A percentile compares a stretch with the other conserved stretches of the same genome.
Conservation (phyloP, 305 asterid genomes). For the Lippia alba region DNA sequence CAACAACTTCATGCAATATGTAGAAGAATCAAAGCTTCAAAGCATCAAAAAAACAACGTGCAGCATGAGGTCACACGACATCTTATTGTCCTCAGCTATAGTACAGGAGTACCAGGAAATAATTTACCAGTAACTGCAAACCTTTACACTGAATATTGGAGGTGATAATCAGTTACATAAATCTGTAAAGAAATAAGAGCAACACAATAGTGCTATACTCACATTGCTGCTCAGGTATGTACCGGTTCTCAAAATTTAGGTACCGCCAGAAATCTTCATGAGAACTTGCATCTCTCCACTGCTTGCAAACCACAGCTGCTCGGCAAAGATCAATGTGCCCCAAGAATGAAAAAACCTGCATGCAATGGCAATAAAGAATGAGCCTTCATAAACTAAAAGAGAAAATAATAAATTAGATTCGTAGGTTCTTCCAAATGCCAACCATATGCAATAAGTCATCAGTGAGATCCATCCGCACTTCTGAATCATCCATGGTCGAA, state of each 20-base stretch:
- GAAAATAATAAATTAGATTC: neutral
- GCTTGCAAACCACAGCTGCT: conserved; percentile 90
- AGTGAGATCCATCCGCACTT: conserved; percentile 89
- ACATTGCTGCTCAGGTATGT: conserved; percentile 75
- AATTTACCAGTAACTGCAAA: no score
- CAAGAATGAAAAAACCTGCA: conserved; percentile 92
- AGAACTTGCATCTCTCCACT: conserved; percentile 95
- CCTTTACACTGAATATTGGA: neutral
- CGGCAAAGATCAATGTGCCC: conserved; percentile 87
- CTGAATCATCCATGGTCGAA: conserved; percentile 54
- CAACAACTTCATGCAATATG: neutral
- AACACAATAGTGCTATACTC: conserved; percentile 41
- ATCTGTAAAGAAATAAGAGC: conserved; percentile 22
- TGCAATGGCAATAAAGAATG: conserved; percentile 30
- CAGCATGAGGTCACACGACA: conserved; percentile 8
- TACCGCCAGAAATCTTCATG: conserved; percentile 98
- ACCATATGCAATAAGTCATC: conserved; percentile 97
- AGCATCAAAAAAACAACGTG: neutral
- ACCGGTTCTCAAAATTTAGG: conserved; percentile 83
- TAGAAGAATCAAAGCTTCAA: neutral
- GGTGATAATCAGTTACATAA: conserved; percentile 8
- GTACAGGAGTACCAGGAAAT: neutral
- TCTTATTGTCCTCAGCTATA: neutral
- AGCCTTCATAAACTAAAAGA: conserved; percentile 3
- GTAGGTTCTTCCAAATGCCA: conserved; percentile 22